Evolutionary conservation across 805 yeast species (phyloP), one percentile per base, ranked within the genome.

Genomic region (Wickerhamomyces canadensis): DNA sequence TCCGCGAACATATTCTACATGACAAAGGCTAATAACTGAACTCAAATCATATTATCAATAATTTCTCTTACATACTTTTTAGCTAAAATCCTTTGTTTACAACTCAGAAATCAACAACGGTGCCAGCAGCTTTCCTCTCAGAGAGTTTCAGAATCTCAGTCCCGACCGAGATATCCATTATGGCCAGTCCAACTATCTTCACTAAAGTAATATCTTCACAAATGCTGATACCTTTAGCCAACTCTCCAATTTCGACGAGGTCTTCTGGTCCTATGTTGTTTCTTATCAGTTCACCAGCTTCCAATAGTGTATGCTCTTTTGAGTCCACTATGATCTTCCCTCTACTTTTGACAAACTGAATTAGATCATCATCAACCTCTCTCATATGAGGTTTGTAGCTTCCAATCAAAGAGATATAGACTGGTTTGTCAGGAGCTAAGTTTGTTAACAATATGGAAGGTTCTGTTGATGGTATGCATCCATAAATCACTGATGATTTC

Each of bases 341-440:
- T 6, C 58, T 60, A 10, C 55, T 47, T 1, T 45, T 42, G 14
- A 69, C 54, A 40, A 67, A 53, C 19, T 48, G 48, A 10, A 75
- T 59, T 27, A 72, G 57, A 2, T 60, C 57, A 19, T 58, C 58
- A 42, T 77, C 83, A 36, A 78, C 68, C 55, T 80, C 87, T 27
- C 64, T 64, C 86, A 80, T 78, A 42, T 72, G 70, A 12, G 84
- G 84, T 52, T 77, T 76, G 53, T 78, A 80, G 15, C 82, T 74
- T 1, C 87, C 87, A 48, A 80, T 79, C 23, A 78, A 58, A 13
- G 79, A 72, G 31, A 80, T 68, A 53, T 68, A 80, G 23, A 64
- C 56, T 21, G 48, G 50, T n/a, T 40, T 35, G 40, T 49, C 25
- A 14, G 41, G 21, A 40, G 53, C 51, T 45, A 74, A 34, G 27